Evolutionary conservation across 371 early-diverging fungal species (phyloP), one percentile per base, ranked within the genome.

Genomic region (Mucor saturninus): DNA sequence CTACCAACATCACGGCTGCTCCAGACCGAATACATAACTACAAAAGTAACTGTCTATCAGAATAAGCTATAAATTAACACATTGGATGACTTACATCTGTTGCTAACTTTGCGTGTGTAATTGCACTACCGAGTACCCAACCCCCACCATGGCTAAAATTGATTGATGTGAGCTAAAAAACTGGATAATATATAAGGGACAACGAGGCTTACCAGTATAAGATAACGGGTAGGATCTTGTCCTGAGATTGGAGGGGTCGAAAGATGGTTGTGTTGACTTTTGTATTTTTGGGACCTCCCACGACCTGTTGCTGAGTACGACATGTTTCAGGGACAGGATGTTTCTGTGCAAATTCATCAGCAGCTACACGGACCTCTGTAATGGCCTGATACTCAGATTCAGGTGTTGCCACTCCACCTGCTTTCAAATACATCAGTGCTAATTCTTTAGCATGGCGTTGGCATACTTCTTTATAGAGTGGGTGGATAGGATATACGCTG

Each of bases 1-100:
- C 62, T 4, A 65, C 66, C 10, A 62, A 55, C 21, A 72, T 42
- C 6, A 72, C 56, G 10, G 61, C 64, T 2, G 62, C 52, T 10
- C 61, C 57, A 11, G 57, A 10, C 15, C 38, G 51, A 14, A 61
- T 61, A 14, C 61, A 60, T 5, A 66, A 21, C 66, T 66, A 52
- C 1, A 32, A 6, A 15, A 21, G 35, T 26, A 14, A 43, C 2
- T 31, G 1, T 1, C 13, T 13, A 39, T 21, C 39, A 1, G 7
- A 21, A 21, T 38, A 28, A 2, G 29, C 43, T 4, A 3, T 9
- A 14, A 5, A 26, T 13, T 28, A n/a, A 5, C 31, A 28, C n/a
- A 5, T 30, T 29, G 14, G 13, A 50, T 13, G 2, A 39, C 61
- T 53, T 53, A 67, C 62, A 26, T 67, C 67, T 29, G 57, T 61